Conservation (phyloP, 2,329 filamentous ascomycete species). For the Scorias spongiosa region DNA sequence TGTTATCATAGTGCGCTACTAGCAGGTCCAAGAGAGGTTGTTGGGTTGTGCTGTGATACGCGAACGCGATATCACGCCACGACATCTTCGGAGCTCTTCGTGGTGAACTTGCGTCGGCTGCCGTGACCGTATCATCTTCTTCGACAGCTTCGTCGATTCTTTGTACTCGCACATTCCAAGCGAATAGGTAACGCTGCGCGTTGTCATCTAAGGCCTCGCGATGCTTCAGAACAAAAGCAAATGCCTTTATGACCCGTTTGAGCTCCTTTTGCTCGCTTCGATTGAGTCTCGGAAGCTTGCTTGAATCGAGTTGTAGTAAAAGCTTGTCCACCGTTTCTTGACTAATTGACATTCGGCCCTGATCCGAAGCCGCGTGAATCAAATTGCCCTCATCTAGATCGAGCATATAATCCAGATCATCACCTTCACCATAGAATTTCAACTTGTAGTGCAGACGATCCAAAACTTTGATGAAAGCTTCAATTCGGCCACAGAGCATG, state of each 20-base stretch:
- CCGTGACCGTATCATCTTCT: slow-evolving; percentile 13
- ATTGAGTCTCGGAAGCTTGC: slow-evolving; percentile 30
- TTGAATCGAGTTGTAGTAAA: slow-evolving; percentile 24
- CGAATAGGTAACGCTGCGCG: slow-evolving; percentile 18
- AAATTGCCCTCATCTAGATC: slow-evolving; percentile 32
- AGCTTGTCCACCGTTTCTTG: slow-evolving; percentile 7
- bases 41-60: slow-evolving; percentile 70
- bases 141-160: not conserved
- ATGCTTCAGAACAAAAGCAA: slow-evolving; percentile 14
- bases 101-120: slow-evolving; percentile 2
- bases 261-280: slow-evolving; percentile 12
- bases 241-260: slow-evolving; percentile 10
- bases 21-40: slow-evolving; percentile 71
- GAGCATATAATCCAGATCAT: slow-evolving; percentile 63
- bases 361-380: slow-evolving; percentile 23
- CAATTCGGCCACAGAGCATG: slow-evolving; percentile 63
- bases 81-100: slow-evolving; percentile 31
- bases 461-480: slow-evolving; percentile 57
- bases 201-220: slow-evolving; percentile 12
- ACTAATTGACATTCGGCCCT: not conserved
- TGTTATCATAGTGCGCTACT: slow-evolving; percentile 60
- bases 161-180: slow-evolving; percentile 15
- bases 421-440: slow-evolving; percentile 71
- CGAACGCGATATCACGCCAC: slow-evolving; percentile 69
- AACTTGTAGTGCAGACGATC: slow-evolving; percentile 57